Conservation (phyloP, 2,329 filamentous ascomycete genomes). For the Erysiphe pulchra region DNA sequence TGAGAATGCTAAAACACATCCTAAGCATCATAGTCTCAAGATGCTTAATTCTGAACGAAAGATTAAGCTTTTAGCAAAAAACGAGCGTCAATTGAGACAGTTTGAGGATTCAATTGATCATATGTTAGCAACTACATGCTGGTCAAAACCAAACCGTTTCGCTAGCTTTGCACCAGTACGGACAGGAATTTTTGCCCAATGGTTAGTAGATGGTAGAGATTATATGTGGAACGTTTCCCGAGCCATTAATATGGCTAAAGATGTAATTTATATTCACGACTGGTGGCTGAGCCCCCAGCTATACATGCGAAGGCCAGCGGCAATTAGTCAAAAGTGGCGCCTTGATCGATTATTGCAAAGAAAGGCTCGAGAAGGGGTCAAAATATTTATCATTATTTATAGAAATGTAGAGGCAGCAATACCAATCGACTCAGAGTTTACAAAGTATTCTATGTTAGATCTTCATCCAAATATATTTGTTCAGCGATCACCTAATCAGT, state of each 20-base stretch:
- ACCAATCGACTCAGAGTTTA: slow-evolving; percentile 94
- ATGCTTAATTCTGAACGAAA: slow-evolving; percentile 82
- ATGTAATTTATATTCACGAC: slow-evolving; percentile 97
- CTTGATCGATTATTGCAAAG: slow-evolving; percentile 78
- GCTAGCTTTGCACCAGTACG: slow-evolving; percentile 83
- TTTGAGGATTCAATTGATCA: slow-evolving; percentile 81
- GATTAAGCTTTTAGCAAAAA: slow-evolving; percentile 71
- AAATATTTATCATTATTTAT: slow-evolving; percentile 94
- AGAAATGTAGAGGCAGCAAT: slow-evolving; percentile 92
- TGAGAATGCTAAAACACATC: slow-evolving; percentile 15
- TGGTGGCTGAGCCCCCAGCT: slow-evolving; percentile 97
- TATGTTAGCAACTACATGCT: slow-evolving; percentile 63
- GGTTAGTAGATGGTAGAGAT: slow-evolving; percentile 88
- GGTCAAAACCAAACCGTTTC: slow-evolving; percentile 67
- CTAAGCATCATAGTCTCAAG: slow-evolving; percentile 60
- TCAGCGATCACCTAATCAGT: slow-evolving; percentile 86
- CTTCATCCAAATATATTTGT: slow-evolving; percentile 92
- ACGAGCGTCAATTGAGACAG: slow-evolving; percentile 68
- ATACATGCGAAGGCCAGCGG: slow-evolving; percentile 79
- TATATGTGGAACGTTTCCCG: slow-evolving; percentile 99
- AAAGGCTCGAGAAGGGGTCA: slow-evolving; percentile 86
- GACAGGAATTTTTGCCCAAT: slow-evolving; percentile 69
- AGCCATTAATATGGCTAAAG: slow-evolving; percentile 87
- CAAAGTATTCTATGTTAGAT: slow-evolving; percentile 85
- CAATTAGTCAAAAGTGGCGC: slow-evolving; percentile 95